Base-by-base conservation (phyloP, 1,139 yeast species). In the Komagataea norvegica region DNA sequence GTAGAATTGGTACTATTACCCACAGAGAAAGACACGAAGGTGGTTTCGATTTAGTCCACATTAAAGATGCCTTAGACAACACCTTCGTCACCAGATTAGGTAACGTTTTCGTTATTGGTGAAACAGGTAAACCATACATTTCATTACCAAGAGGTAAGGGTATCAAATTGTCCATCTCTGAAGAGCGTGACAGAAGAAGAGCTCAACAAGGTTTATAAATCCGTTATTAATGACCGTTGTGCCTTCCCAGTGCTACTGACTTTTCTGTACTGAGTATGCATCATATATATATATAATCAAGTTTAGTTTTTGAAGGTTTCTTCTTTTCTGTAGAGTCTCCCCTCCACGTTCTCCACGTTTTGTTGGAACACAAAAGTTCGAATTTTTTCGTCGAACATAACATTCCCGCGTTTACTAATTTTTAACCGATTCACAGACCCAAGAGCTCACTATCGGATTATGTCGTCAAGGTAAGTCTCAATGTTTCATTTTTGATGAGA, bases 111-210 rank as follows among this genome's bases (percentile, higher is more conserved):
- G 84, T 89, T 65, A 83, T 91, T 66, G 97, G 97, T 76, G 96
- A 89, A 76, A 93, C 93, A 65, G 85, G 89, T 72, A 89, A 88
- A 77, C 96, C 97, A 65, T 79, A 80, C 79, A 81, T 91, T 68
- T 87, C 96, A 52, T 79, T 91, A 72, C 98, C 98, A 79, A 91
- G 88, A 89, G 97, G 97, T 78, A 91, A 91, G 83, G 98, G 98
- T 85, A 85, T 91, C 72, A 91, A 89, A 79, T 83, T 91, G 68
- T 72, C 95, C 63, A 88, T 89, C 69, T 77, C 97, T 65, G 98
- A 91, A 77, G 98, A 91, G 82, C 89, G 98, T 79, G 98, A 91
- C 89, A 84, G 95, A 82, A 82, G 86, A 78, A 81, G 93, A 80
- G 83, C 87, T 64, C 83, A 79, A 70, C 68, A 38, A 25, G 52